Conservation (phyloP, 306 rosid genomes). For the Pterocarpus santalinus region DNA sequence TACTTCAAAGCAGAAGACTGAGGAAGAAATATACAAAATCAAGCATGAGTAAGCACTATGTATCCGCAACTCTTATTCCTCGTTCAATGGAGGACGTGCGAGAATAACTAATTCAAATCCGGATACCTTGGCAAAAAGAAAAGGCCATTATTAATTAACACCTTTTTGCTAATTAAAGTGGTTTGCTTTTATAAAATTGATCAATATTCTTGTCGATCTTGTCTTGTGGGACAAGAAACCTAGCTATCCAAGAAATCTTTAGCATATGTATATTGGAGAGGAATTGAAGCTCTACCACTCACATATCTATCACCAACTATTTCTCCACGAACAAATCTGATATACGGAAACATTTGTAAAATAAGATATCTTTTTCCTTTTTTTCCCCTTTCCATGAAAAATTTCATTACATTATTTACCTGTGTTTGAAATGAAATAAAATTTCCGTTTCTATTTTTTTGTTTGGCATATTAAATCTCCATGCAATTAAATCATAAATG, state of each 20-base stretch:
- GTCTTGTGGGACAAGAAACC: slow-evolving; percentile 16
- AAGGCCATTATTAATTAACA: slow-evolving; percentile 7
- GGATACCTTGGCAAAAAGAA: neutral
- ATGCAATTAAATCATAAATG: no score
- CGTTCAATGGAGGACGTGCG: neutral
- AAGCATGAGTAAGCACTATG: slow-evolving; percentile 3
- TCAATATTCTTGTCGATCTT: neutral
- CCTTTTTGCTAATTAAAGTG: slow-evolving; percentile 24
- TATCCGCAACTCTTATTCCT: neutral
- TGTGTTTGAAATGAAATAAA: no score
- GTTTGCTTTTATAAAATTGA: slow-evolving; percentile 10
- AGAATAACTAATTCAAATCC: neutral
- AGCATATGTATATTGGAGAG: neutral
- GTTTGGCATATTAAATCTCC: no score
- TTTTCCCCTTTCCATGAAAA: no score
- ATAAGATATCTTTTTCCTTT: no score
- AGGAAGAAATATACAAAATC: slow-evolving; percentile 8
- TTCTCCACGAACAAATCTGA: neutral
- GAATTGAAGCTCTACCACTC: neutral
- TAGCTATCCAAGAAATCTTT: neutral
- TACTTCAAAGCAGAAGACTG: neutral
- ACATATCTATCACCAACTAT: neutral
- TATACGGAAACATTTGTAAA: neutral
- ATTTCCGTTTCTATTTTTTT: no score
- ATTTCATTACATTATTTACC: no score